phyloP scores from a whole-genome alignment of 2,329 filamentous ascomycete species.

The Paraphoma sp. region DNA sequence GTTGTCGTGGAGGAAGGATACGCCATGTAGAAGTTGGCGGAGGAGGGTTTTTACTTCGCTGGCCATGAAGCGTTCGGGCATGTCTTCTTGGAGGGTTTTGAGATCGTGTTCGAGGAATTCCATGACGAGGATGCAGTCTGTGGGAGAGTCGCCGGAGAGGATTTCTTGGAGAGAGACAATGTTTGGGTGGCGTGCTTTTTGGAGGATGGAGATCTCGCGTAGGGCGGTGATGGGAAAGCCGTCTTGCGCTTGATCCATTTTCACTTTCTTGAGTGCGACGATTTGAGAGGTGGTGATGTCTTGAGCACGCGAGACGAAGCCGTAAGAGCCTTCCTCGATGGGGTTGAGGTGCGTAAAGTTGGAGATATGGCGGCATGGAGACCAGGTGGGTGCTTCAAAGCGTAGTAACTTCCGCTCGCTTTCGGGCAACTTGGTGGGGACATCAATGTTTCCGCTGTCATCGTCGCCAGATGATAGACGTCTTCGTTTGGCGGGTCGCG shows the following conservation, averaged over 20 bases:
- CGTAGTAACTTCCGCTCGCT: slow-evolving; percentile 68
- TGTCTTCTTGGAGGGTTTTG: slow-evolving; percentile 89
- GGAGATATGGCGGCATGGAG: slow-evolving; percentile 77
- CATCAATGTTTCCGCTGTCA: slow-evolving; percentile 4
- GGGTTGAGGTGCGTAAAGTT: slow-evolving; percentile 93
- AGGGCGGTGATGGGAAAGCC: slow-evolving; percentile 92
- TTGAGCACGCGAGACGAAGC: slow-evolving; percentile 86
- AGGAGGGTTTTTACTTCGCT: slow-evolving; percentile 93
- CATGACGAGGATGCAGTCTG: slow-evolving; percentile 88
- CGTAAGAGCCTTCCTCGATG: slow-evolving; percentile 97
- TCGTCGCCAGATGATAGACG: slow-evolving; percentile 63
- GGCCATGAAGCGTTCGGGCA: slow-evolving; percentile 90
- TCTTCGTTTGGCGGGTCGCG: slow-evolving; percentile 62
- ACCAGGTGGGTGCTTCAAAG: slow-evolving; percentile 73
- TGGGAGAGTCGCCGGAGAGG: slow-evolving; percentile 72
- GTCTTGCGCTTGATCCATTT: slow-evolving; percentile 77
- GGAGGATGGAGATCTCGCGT: slow-evolving; percentile 90
- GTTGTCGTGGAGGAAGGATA: slow-evolving; percentile 84
- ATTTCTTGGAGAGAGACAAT: slow-evolving; percentile 84
- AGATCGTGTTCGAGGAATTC: slow-evolving; percentile 98
- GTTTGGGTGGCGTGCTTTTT: slow-evolving; percentile 80
- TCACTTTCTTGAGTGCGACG: slow-evolving; percentile 92
- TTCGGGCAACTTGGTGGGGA: slow-evolving; percentile 23
- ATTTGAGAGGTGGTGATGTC: slow-evolving; percentile 77
- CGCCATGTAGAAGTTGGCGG: slow-evolving; percentile 78